Percentiles rank a stretch among this genome's conserved stretches.
Conservation (phyloP, 1,284 basidiomycete genomes). For the Moniliophthora roreri region DNA sequence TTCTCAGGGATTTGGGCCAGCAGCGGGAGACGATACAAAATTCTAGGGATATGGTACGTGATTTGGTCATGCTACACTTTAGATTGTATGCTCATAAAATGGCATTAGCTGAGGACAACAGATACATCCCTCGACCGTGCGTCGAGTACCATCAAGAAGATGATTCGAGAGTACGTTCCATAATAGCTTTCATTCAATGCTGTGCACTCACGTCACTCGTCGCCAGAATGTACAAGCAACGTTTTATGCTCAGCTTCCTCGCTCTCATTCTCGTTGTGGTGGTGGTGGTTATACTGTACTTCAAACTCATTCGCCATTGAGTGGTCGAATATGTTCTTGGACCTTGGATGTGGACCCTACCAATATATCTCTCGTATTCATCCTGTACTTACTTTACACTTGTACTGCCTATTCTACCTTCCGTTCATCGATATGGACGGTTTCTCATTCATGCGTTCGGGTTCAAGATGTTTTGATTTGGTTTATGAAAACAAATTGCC, state of each 20-base stretch:
- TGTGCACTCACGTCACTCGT: not conserved
- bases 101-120: conserved; percentile 35
- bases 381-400: no score
- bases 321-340: no score
- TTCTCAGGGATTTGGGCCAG: conserved; percentile 76
- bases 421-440: no score
- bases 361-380: no score
- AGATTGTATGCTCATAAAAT: not conserved
- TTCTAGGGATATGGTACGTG: conserved; percentile 77
- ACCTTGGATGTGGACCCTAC: no score
- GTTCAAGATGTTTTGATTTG: no score
- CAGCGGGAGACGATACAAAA: conserved; percentile 96
- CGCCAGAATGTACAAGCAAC: conserved; percentile 42
- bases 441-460: no score
- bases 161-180: conserved; percentile 42
- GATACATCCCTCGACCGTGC: conserved; percentile 43
- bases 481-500: no score
- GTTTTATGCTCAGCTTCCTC: conserved; percentile 36
- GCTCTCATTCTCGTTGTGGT: conserved; percentile 38
- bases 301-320: conserved; percentile 31
- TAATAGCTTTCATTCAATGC: not conserved
- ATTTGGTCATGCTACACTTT: not conserved
- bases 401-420: no score
- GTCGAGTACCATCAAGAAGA: conserved; percentile 42
- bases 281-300: conserved; percentile 41